These are phyloP conservation scores for Candida krabiensis DNA, from an alignment of 805 yeast species.

Conservation along the genomic window DNA sequence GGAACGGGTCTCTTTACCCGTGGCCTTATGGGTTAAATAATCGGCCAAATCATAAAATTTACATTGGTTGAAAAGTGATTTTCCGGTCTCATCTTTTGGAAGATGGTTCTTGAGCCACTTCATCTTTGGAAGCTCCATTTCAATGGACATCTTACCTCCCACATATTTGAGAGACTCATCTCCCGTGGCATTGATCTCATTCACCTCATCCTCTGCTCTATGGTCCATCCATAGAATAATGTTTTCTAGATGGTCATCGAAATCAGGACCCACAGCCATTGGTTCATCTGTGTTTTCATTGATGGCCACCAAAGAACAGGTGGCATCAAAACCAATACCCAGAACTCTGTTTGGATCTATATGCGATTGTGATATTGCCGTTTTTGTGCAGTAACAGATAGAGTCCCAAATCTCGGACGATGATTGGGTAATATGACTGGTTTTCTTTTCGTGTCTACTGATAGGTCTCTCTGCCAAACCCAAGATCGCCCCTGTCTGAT, in stretches of 20 bases:
- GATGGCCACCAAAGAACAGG: constrained; percentile 89
- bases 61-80: constrained; percentile 47
- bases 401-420: constrained; percentile 90
- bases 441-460: constrained; percentile 70
- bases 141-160: constrained; percentile 97
- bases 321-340: constrained; percentile 96
- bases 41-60: constrained; percentile 94
- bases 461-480: constrained; percentile 79
- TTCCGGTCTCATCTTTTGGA: constrained; percentile 45
- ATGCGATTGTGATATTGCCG: constrained; percentile 71
- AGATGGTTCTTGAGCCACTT: constrained; percentile 91
- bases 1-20: constrained; percentile 83
- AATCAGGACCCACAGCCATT: constrained; percentile 91
- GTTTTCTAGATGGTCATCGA: constrained; percentile 68
- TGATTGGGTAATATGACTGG: constrained; percentile 79
- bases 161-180: constrained; percentile 85
- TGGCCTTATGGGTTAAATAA: constrained; percentile 86
- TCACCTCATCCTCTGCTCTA: constrained; percentile 81
- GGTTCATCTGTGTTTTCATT: constrained; percentile 66
- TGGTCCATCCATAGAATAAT: constrained; percentile 98
- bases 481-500: constrained; percentile 76
- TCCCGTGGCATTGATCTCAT: constrained; percentile 73
- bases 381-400: constrained; percentile 77
- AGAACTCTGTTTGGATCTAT: constrained; percentile 65
- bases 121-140: constrained; percentile 97